phyloP scores from a whole-genome alignment of 192 early-diverging fungal species.

The Backusella australiensis region DNA sequence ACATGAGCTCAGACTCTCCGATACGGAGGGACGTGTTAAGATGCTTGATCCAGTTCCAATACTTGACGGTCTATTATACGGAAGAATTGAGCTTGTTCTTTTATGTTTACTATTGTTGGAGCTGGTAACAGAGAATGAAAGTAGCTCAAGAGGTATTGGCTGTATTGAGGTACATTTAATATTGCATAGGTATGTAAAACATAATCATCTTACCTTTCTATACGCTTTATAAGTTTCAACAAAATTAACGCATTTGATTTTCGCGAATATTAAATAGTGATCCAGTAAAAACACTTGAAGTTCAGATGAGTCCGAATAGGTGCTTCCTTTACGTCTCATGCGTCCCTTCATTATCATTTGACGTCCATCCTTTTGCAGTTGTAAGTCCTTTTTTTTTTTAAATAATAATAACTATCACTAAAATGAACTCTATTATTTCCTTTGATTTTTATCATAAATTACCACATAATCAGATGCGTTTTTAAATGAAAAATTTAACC shows the following conservation, averaged over 20 bases:
- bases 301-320: constrained; percentile 59
- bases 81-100: constrained; percentile 24
- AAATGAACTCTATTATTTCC: background rate
- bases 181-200: background rate
- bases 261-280: constrained; percentile 77
- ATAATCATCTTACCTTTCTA: constrained; percentile 38
- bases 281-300: constrained; percentile 87
- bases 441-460: background rate
- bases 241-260: constrained; percentile 58
- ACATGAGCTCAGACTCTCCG: background rate
- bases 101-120: constrained; percentile 15
- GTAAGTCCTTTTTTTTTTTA: constrained; percentile 59
- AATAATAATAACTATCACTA: background rate
- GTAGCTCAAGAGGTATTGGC: constrained; percentile 82
- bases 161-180: constrained; percentile 9
- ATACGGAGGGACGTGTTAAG: background rate
- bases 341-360: constrained; percentile 78
- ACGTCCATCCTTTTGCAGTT: constrained; percentile 67
- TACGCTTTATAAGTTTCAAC: constrained; percentile 62
- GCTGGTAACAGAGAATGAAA: constrained; percentile 40
- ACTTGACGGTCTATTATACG: constrained; percentile 19
- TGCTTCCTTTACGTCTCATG: constrained; percentile 66
- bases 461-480: constrained; percentile 25
- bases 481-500: constrained; percentile 65
- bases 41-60: background rate